Conservation (phyloP, 2,329 filamentous ascomycete genomes). For the Fusarium sp. region DNA sequence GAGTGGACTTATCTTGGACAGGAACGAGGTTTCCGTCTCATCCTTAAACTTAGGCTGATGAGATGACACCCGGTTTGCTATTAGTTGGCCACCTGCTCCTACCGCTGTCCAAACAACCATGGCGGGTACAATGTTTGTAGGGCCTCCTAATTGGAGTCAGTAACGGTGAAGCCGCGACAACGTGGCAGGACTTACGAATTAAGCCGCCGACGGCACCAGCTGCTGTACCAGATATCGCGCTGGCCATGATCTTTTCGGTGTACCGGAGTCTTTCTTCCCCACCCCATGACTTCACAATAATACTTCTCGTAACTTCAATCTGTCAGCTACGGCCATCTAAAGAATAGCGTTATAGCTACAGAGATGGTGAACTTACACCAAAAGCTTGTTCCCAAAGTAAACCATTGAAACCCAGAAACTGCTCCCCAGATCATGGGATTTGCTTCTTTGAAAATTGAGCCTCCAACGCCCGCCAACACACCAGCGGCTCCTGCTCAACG, state of each 20-base stretch:
- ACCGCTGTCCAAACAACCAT: conserved; percentile 58
- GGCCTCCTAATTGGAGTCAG: conserved; percentile 55
- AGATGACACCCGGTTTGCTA: conserved; percentile 47
- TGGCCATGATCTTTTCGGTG: conserved; percentile 71
- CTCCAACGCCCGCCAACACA: conserved; percentile 70
- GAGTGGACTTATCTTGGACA: conserved; percentile 76
- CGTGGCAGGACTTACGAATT: conserved; percentile 55
- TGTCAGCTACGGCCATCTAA: conserved; percentile 16
- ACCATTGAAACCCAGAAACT: conserved; percentile 81
- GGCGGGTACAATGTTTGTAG: conserved; percentile 62
- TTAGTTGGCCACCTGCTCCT: conserved; percentile 53
- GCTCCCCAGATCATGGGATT: conserved; percentile 76
- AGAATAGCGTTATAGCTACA: not conserved
- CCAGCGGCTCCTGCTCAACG: conserved; percentile 64
- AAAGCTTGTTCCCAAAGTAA: conserved; percentile 77
- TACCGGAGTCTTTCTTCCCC: conserved; percentile 62
- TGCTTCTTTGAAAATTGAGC: conserved; percentile 74
- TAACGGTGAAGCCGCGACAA: not conserved
- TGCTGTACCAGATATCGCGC: conserved; percentile 74
- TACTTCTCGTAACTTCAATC: conserved; percentile 57
- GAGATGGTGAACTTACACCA: conserved; percentile 65
- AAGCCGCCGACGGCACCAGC: conserved; percentile 69
- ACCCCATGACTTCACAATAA: conserved; percentile 59
- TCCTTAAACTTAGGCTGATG: conserved; percentile 46
- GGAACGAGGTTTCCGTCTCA: conserved; percentile 55